A percentile compares a stretch with the other conserved stretches of the same genome.
These are phyloP conservation scores for Sordariomycetes sp. DNA, from an alignment of 2,329 filamentous ascomycete species.

Conservation along the genomic window DNA sequence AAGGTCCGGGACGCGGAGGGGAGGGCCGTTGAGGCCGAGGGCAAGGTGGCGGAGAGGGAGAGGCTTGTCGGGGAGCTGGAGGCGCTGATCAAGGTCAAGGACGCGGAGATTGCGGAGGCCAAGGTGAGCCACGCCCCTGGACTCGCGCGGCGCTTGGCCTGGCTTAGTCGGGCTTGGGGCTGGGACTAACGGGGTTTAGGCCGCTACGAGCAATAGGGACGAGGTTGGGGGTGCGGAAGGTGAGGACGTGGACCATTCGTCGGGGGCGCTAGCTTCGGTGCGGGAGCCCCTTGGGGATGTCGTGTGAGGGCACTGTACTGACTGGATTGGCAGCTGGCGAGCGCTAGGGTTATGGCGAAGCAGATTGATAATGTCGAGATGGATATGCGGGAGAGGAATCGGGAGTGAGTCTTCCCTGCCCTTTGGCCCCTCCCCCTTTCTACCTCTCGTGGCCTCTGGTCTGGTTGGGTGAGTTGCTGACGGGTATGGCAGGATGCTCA, in stretches of 20 bases:
- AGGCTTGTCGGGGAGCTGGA: constrained; percentile 35
- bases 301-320: constrained; percentile 6
- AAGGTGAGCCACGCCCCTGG: constrained; percentile 26
- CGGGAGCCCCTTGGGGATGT: constrained; percentile 26
- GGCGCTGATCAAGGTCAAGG: constrained; percentile 47
- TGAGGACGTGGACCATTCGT: constrained; percentile 52
- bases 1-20: constrained; percentile 38
- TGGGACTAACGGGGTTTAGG: constrained; percentile 15
- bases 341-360: constrained; percentile 24
- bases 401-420: constrained; percentile 19
- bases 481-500: constrained; percentile 8
- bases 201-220: constrained; percentile 12
- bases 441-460: neutral
- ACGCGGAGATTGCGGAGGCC: constrained; percentile 49
- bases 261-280: constrained; percentile 54
- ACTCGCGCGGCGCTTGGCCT: too few relatives aligned
- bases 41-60: constrained; percentile 31
- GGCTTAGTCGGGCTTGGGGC: too few relatives aligned
- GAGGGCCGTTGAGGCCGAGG: constrained; percentile 30
- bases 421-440: neutral
- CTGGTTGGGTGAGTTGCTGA: neutral
- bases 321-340: constrained; percentile 9
- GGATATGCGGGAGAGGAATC: constrained; percentile 41
- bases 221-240: constrained; percentile 30
- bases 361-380: constrained; percentile 40